Evolutionary conservation across 441 rosid genomes (phyloP), one percentile per base, ranked within the genome.

Genomic region (Pelargonium myrrhifolium): DNA sequence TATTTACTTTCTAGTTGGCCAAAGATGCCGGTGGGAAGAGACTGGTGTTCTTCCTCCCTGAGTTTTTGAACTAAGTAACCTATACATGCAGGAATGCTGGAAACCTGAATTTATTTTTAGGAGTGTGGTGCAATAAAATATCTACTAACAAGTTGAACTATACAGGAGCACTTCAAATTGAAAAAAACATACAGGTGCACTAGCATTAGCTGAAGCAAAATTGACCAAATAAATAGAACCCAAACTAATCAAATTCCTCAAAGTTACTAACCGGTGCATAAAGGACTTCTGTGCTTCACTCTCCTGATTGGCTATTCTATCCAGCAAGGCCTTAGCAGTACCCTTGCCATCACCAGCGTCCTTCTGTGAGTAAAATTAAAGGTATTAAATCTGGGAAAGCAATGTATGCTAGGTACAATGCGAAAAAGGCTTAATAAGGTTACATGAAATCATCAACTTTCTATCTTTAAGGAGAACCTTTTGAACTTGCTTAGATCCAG

Each of bases 231-330:
- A 45, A 45, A 45, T n/a, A 45, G n/a, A 45, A 45, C 17, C n/a
- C 2, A 45, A 45, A 15, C 0, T 45, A 45, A 45, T 45, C 2
- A 45, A 45, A 45, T 43, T 12, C 71, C 63, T 45, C 62, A 66
- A 70, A 68, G 69, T 71, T 31, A 82, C 91, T 77, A 66, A 92
- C 99, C 99, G 82, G 75, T 94, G 99, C 99, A 94, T 91, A 79
- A 94, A 94, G 67, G 97, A 91, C 80, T 94, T 92, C 75, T 94
- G 97, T 28, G 99, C 99, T 78, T 94, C 96, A 73, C 88, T 82
- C 81, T 94, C 99, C 90, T 79, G 56, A 63, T 77, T 81, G 62
- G 89, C 87, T 73, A 91, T 91, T 85, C 65, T 89, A 66, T 84
- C 89, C 78, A 94, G 81, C 80, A 91, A 82, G 65, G 49, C 75